Conservation (phyloP, 768 basidiomycete genomes). For the Postia placenta region DNA sequence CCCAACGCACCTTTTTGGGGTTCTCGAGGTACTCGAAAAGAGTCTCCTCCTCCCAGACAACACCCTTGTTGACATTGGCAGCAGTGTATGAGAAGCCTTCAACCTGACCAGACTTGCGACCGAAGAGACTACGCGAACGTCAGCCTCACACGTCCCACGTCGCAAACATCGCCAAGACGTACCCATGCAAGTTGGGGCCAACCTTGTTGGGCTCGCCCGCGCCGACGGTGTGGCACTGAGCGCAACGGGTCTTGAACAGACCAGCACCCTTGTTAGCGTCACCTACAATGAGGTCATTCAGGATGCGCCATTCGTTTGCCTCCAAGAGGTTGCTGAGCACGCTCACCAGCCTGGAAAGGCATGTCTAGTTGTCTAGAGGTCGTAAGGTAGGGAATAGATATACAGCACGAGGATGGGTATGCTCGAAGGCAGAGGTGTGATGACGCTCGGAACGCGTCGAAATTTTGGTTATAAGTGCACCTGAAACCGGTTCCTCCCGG, state of each 20-base stretch:
- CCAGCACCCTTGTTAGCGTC: constrained; percentile 85
- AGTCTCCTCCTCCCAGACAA: constrained; percentile 82
- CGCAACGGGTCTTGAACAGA: constrained; percentile 95
- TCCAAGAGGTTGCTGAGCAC: background rate
- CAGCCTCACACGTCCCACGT: background rate
- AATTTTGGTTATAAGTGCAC: constrained; percentile 19
- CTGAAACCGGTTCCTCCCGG: constrained; percentile 21
- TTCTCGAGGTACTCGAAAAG: constrained; percentile 95
- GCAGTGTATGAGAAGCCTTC: constrained; percentile 89
- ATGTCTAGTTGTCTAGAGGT: constrained; percentile 28
- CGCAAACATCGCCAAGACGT: constrained; percentile 21
- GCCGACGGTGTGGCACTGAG: constrained; percentile 88
- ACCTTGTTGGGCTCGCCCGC: constrained; percentile 80
- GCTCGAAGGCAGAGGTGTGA: constrained; percentile 9
- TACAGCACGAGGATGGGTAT: constrained; percentile 10
- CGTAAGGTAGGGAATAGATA: constrained; percentile 17
- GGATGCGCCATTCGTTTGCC: background rate
- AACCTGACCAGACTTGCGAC: constrained; percentile 81
- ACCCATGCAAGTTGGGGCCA: constrained; percentile 95
- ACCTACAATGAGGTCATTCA: constrained; percentile 38
- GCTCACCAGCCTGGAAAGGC: constrained; percentile 40
- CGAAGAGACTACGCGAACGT: constrained; percentile 54
- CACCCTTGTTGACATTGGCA: constrained; percentile 93
- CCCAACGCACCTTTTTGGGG: constrained; percentile 80
- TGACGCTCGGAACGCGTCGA: constrained; percentile 12